Percentiles rank a stretch among this genome's conserved stretches.
These are phyloP conservation scores for Groenewaldozyma auringiensis DNA, from an alignment of 1,139 yeast species.

Conservation along the genomic window DNA sequence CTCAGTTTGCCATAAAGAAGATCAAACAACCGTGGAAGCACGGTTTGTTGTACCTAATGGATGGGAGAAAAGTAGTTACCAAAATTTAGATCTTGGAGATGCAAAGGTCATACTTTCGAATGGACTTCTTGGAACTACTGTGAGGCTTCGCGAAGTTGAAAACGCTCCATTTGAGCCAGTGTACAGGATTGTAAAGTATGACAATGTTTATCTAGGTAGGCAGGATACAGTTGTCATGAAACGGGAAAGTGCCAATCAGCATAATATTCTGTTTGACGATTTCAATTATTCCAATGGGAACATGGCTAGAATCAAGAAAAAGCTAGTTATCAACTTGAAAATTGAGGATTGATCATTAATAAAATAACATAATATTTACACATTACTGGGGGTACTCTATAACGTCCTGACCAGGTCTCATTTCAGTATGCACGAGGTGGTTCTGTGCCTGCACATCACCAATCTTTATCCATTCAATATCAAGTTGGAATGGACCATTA, in stretches of 20 bases:
- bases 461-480: conserved; percentile 68
- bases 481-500: conserved; percentile 66
- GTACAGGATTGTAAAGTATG: not conserved
- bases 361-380: too few species aligned
- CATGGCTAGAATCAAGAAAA: not conserved
- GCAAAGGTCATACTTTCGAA: not conserved
- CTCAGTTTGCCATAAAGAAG: conserved; percentile 2
- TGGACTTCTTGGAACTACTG: not conserved
- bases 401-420: not conserved
- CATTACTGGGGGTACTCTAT: not conserved
- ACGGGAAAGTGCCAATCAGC: not conserved
- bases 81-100: not conserved
- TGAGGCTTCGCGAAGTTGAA: not conserved
- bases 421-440: not conserved
- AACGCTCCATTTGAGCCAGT: not conserved
- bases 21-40: not conserved
- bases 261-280: not conserved
- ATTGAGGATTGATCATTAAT: not conserved
- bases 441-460: conserved; percentile 3
- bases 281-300: not conserved
- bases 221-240: not conserved
- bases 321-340: not conserved
- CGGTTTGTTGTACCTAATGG: not conserved
- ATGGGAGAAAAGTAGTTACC: not conserved
- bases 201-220: not conserved